Conservation (phyloP, 2,329 filamentous ascomycete species). For the Aspergillus uvarum region DNA sequence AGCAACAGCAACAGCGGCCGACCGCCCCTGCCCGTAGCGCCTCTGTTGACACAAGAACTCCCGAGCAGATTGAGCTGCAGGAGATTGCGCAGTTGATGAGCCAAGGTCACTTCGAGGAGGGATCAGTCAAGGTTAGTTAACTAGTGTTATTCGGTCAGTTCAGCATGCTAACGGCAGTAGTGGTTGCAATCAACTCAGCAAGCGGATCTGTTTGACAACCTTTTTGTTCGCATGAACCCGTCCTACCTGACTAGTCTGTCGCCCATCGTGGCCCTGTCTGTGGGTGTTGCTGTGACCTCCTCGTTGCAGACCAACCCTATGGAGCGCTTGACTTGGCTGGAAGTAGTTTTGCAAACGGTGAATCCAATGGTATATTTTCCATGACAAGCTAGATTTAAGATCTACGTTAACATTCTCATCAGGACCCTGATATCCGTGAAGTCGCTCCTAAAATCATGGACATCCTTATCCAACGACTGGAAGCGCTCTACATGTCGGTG, state of each 20-base stretch:
- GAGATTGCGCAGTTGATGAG: slow-evolving; percentile 45
- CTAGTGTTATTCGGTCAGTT: not conserved
- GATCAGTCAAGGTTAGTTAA: slow-evolving; percentile 44
- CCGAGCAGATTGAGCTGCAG: slow-evolving; percentile 43
- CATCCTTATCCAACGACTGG: slow-evolving; percentile 57
- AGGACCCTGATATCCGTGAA: slow-evolving; percentile 57
- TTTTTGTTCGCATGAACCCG: slow-evolving; percentile 60
- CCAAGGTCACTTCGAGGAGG: slow-evolving; percentile 44
- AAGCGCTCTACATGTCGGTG: slow-evolving; percentile 57
- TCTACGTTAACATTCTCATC: slow-evolving; percentile 10
- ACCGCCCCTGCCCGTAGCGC: slow-evolving; percentile 13
- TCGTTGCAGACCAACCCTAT: slow-evolving; percentile 54
- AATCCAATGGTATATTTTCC: slow-evolving; percentile 51
- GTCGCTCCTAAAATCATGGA: slow-evolving; percentile 61
- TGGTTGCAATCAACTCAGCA: slow-evolving; percentile 64
- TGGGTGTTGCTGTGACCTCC: slow-evolving; percentile 62
- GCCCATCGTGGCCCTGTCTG: slow-evolving; percentile 59
- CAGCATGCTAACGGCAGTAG: slow-evolving; percentile 29
- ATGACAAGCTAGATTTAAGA: not conserved
- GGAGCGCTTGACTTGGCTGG: slow-evolving; percentile 60
- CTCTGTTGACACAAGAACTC: slow-evolving; percentile 20
- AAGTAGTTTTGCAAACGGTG: slow-evolving; percentile 55
- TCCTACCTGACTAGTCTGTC: slow-evolving; percentile 56
- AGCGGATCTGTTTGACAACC: slow-evolving; percentile 60
- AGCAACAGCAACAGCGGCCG: slow-evolving; percentile 16